Evolutionary conservation across 177 flowering plant species (phyloP).

Genomic region (Vitis hybrid): DNA sequence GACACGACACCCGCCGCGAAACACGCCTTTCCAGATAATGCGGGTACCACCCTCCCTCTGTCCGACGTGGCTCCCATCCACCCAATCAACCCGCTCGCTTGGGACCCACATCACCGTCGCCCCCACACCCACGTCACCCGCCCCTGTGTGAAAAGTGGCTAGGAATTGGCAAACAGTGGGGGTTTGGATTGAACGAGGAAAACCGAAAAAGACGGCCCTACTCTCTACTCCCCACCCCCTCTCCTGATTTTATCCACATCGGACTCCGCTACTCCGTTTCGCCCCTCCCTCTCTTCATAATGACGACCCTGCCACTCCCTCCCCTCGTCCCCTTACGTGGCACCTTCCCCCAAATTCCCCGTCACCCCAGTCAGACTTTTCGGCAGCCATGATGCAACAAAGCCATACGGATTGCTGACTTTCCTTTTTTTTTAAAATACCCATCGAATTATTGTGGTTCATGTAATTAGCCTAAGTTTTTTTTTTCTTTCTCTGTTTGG

Average conservation of each 20-base stretch:
- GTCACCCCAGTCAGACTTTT: too few relatives aligned
- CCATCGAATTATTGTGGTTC: too few relatives aligned
- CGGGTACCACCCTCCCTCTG: conserved; percentile 7
- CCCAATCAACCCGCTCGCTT: background rate
- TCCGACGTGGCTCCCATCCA: background rate
- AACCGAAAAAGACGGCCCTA: conserved; percentile 4
- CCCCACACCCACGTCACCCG: too few relatives aligned
- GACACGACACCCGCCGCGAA: background rate
- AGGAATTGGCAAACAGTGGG: background rate
- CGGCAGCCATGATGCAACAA: too few relatives aligned
- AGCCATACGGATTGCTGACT: background rate
- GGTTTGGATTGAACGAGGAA: background rate
- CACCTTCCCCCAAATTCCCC: too few relatives aligned
- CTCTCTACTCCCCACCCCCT: background rate
- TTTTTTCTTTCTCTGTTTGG: too few relatives aligned
- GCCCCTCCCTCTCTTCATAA: background rate
- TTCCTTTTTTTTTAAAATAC: background rate
- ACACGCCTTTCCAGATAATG: conserved; percentile 14
- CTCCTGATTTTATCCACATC: conserved; percentile 8
- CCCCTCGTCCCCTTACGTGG: background rate
- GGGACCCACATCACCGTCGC: too few relatives aligned
- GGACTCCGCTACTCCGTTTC: background rate
- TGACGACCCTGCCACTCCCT: background rate
- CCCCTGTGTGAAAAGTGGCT: too few relatives aligned
- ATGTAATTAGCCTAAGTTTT: too few relatives aligned